Base-by-base conservation (phyloP, 257 asterid genomes). In the Henckelia pumila region DNA sequence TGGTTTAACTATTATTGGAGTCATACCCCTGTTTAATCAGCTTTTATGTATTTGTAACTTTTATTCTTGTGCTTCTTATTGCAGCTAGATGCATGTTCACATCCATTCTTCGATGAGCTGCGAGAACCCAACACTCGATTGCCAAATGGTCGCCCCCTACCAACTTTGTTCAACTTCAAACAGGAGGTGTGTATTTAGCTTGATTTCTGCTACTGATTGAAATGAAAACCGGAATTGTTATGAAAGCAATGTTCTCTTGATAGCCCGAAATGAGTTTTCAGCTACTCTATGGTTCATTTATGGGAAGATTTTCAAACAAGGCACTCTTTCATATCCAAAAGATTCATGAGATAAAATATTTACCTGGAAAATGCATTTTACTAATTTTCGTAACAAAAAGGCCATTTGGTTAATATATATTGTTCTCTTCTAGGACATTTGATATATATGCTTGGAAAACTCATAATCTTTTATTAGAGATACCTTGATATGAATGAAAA, bases 31-130 rank as follows among this genome's bases (percentile, higher is more conserved):
- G 11, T 64, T 25, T 32, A 0, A 44, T 28, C 50, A 47, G 20
- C 57, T 17, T 53, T 21, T 64, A 23, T 19, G 59, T 20, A 24
- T 19, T 55, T 47, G 23, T 16, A 55, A 57, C 25, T 32, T 40
- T 35, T 76, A 44, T 76, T 35, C 37, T 63, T 23, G 21, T 73
- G 64, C 60, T 64, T 82, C 59, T 70, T 61, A 4, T 76, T 86
- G 87, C 92, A 91, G 97, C 82, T 84, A 59, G 89, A 84, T 56
- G 84, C 78, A 61, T 83, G 89, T 66, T 88, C 97, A 11, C 98
- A 89, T 86, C 82, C 96, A 71, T 92, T 92, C 87, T 92, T 92
- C 76, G 92, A 92, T 74, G 98, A 89, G 76, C 90, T 92, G 19
- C 93, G 98, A 35, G 98, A 92, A 66, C 96, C 93, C 69, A 89